phyloP scores from a whole-genome alignment of 139 green algal species.

The Diplosphaera chodatii region DNA sequence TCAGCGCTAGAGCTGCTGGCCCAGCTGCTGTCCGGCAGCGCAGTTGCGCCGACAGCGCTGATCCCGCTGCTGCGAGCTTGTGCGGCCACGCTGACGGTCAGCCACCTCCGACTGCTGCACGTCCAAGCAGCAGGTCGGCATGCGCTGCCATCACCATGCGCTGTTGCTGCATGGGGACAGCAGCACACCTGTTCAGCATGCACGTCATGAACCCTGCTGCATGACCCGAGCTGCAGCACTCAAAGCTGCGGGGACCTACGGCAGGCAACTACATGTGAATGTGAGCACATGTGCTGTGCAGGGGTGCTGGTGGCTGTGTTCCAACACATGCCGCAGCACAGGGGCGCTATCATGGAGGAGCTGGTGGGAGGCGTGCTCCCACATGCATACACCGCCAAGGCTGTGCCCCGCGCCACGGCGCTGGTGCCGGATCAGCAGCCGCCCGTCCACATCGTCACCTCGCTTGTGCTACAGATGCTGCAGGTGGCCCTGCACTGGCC shows the following conservation, averaged over 20 bases:
- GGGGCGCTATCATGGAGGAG: conserved; percentile 41
- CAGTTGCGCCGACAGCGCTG: conserved; percentile 32
- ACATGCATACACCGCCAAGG: conserved; percentile 2
- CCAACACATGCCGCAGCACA: conserved; percentile 22
- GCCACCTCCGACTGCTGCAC: conserved; percentile 48
- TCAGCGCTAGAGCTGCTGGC: conserved; percentile 22
- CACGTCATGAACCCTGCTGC: too few species aligned
- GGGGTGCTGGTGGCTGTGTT: conserved; percentile 44
- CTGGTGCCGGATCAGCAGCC: conserved; percentile 6
- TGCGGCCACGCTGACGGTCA: conserved; percentile 39
- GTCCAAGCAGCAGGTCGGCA: conserved; percentile 47
- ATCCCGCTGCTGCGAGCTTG: conserved; percentile 50
- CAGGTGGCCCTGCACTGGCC: too few species aligned
- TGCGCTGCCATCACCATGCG: too few species aligned
- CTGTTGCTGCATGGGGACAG: too few species aligned
- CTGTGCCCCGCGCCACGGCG: conserved; percentile 14
- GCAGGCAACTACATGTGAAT: too few species aligned
- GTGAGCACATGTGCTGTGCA: too few species aligned
- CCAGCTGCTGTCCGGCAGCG: conserved; percentile 22
- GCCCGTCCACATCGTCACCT: conserved; percentile 47
- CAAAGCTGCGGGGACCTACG: too few species aligned
- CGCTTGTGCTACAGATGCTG: conserved; percentile 66
- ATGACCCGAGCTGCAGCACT: too few species aligned
- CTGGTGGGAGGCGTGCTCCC: conserved; percentile 31
- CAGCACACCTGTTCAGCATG: too few species aligned